Conservation (phyloP, 1,284 basidiomycete species). For the Leucoagaricus sp. region DNA sequence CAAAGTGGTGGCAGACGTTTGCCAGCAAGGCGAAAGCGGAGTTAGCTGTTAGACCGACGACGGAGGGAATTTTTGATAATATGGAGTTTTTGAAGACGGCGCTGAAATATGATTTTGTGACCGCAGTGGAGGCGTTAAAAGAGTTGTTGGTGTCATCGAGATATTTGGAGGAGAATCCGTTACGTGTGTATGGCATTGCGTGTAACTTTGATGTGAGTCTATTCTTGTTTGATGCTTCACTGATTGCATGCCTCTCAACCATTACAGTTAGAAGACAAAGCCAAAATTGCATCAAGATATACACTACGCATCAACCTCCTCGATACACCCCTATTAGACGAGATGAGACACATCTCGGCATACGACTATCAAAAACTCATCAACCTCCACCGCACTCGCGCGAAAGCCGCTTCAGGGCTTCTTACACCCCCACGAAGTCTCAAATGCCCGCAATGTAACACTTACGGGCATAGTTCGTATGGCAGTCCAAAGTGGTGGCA, state of each 20-base stretch:
- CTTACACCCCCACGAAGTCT: slow-evolving; percentile 46
- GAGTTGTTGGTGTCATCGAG: slow-evolving; percentile 48
- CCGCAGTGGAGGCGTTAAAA: slow-evolving; percentile 49
- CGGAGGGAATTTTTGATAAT: slow-evolving; percentile 55
- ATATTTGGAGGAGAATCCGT: slow-evolving; percentile 50
- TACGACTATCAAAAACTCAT: slow-evolving; percentile 68
- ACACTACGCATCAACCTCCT: slow-evolving; percentile 57
- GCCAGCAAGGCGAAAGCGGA: slow-evolving; percentile 57
- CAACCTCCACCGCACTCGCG: slow-evolving; percentile 56
- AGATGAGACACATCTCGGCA: slow-evolving; percentile 64
- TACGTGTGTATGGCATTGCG: slow-evolving; percentile 70
- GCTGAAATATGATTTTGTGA: slow-evolving; percentile 62
- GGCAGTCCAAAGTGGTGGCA: slow-evolving; percentile 71
- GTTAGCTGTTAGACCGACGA: slow-evolving; percentile 53
- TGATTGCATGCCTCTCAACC: not conserved
- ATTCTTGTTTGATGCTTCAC: not conserved
- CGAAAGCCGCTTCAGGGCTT: slow-evolving; percentile 47
- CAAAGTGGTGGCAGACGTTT: slow-evolving; percentile 72
- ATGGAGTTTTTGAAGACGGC: slow-evolving; percentile 60
- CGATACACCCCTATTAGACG: slow-evolving; percentile 52
- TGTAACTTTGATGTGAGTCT: slow-evolving; percentile 63
- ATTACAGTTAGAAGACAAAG: slow-evolving; percentile 50
- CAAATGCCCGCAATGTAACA: slow-evolving; percentile 70
- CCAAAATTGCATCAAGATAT: slow-evolving; percentile 52
- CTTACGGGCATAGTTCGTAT: slow-evolving; percentile 46